Percentiles rank a stretch among this genome's conserved stretches.
Evolutionary conservation across 1,284 basidiomycete genomes (phyloP).

Genomic region (Leccinum subrobustum): DNA sequence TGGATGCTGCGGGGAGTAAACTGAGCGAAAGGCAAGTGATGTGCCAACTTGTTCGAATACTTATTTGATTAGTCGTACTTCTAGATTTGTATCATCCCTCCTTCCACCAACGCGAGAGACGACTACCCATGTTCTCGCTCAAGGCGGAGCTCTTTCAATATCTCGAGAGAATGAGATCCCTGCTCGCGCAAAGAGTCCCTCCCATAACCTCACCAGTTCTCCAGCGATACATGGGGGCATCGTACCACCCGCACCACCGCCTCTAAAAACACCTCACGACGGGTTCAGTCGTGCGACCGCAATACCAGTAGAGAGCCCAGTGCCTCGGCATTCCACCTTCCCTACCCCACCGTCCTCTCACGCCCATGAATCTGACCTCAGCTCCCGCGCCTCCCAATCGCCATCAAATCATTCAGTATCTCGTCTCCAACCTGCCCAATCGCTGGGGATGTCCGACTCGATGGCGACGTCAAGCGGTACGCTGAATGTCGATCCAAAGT

Average conservation of each 20-base stretch:
- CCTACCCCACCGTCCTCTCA: constrained; percentile 27
- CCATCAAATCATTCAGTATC: constrained; percentile 4
- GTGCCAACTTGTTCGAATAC: background rate
- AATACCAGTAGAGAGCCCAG: constrained; percentile 22
- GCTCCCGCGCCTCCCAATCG: constrained; percentile 18
- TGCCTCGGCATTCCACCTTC: constrained; percentile 11
- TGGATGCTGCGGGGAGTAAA: constrained; percentile 59
- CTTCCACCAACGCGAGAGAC: constrained; percentile 70
- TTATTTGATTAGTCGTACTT: background rate
- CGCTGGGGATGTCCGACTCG: constrained; percentile 5
- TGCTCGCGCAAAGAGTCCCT: background rate
- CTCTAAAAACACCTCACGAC: background rate
- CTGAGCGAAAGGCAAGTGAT: constrained; percentile 34
- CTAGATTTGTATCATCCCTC: constrained; percentile 71
- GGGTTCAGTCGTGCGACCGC: constrained; percentile 10
- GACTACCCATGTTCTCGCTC: constrained; percentile 63
- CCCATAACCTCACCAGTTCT: constrained; percentile 8
- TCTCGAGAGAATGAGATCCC: constrained; percentile 13
- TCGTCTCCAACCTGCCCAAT: background rate
- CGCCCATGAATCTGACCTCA: constrained; percentile 14
- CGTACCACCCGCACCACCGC: background rate
- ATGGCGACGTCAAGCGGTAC: constrained; percentile 27
- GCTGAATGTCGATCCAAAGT: constrained; percentile 45
- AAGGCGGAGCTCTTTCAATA: constrained; percentile 53
- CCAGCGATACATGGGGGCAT: background rate